Evolutionary conservation across 208 protist genomes (phyloP).

Genomic region (Leptomonas pyrrhocoris): DNA sequence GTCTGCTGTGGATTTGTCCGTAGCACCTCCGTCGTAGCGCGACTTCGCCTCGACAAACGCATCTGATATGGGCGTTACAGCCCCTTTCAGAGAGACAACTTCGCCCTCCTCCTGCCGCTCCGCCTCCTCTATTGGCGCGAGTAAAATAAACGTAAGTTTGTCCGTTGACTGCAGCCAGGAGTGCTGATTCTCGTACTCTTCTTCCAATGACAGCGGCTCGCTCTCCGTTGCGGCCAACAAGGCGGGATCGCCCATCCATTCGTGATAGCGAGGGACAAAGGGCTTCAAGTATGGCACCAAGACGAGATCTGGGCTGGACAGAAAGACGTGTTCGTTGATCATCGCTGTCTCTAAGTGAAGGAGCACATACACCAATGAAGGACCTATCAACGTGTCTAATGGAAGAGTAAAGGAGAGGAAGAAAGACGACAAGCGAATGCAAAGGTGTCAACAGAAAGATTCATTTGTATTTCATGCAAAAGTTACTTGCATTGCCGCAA

Average conservation of each 20-base stretch:
- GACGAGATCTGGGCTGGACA: slow-evolving; percentile 50
- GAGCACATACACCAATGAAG: neutral
- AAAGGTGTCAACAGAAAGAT: too few species aligned
- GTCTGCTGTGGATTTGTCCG: neutral
- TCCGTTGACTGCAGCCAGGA: slow-evolving; percentile 77
- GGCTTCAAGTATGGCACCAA: slow-evolving; percentile 87
- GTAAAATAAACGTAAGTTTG: slow-evolving; percentile 93
- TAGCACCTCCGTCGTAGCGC: neutral
- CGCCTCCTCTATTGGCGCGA: slow-evolving; percentile 33
- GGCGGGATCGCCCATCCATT: slow-evolving; percentile 85
- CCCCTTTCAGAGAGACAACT: neutral
- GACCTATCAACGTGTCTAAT: too few species aligned
- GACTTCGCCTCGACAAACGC: neutral
- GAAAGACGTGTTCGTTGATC: slow-evolving; percentile 81
- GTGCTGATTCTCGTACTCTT: slow-evolving; percentile 90
- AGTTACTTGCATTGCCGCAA: too few species aligned
- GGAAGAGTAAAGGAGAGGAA: too few species aligned
- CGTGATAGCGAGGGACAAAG: slow-evolving; percentile 86
- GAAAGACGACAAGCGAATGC: too few species aligned
- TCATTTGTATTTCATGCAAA: too few species aligned
- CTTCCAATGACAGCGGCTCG: slow-evolving; percentile 82
- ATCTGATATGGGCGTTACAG: neutral
- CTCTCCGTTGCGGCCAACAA: slow-evolving; percentile 81
- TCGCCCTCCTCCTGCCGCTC: neutral
- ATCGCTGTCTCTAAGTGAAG: slow-evolving; percentile 30